Percentiles rank a stretch among this genome's conserved stretches.
phyloP scores from a whole-genome alignment of 345 rosid species.

The Gossypium ekmanianum region DNA sequence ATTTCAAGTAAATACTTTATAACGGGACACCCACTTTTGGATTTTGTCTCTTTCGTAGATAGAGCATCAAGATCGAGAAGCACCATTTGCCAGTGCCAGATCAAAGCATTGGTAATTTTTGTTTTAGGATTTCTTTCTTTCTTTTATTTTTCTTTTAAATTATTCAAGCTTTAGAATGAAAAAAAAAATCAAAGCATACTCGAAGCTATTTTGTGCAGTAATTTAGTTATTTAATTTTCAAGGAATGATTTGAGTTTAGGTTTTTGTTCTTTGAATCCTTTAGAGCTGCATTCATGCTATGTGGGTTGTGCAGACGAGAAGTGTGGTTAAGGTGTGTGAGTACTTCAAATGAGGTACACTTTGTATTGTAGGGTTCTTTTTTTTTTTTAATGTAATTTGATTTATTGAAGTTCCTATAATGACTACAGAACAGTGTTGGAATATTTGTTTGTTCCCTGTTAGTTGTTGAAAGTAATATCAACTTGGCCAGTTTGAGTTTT shows the following conservation, averaged over 20 bases:
- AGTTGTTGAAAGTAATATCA: background rate
- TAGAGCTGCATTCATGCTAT: background rate
- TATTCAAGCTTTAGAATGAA: background rate
- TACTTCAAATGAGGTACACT: conserved; percentile 12
- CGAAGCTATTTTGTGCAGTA: background rate
- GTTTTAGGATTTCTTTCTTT: background rate
- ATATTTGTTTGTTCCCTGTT: background rate
- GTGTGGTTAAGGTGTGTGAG: background rate
- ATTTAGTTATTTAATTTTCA: background rate
- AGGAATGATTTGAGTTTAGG: background rate
- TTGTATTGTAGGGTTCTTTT: background rate
- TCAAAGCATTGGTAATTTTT: conserved; percentile 10
- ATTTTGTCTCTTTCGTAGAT: background rate
- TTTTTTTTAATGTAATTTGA: background rate
- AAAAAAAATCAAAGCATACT: conserved; percentile 11
- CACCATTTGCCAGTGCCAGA: conserved; percentile 11
- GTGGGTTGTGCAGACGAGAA: conserved; percentile 2
- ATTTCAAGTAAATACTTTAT: conserved; percentile 41
- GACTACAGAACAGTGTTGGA: background rate
- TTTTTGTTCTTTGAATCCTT: background rate
- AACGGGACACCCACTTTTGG: conserved; percentile 4
- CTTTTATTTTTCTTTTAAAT: background rate
- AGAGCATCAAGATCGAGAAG: background rate
- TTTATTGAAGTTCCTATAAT: conserved; percentile 2
- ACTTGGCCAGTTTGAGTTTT: too few relatives aligned